These are phyloP conservation scores for Sporobolomyces phaffii DNA, from an alignment of 768 basidiomycete species.

Conservation along the genomic window DNA sequence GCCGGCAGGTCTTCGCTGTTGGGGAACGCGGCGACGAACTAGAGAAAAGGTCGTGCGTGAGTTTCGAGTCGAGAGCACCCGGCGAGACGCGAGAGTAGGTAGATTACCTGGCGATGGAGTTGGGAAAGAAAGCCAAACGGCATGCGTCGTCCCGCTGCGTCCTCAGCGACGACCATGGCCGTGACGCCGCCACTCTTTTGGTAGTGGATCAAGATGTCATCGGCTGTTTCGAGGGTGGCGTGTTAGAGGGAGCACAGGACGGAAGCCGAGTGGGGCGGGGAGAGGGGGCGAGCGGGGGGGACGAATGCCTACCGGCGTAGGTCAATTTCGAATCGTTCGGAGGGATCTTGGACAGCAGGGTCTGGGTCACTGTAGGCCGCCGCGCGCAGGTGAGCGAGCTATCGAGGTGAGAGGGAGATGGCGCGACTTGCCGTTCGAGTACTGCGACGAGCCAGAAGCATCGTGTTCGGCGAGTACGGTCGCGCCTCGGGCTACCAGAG, in stretches of 20 bases:
- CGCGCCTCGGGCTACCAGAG: conserved; percentile 25
- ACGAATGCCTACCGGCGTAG: conserved; percentile 40
- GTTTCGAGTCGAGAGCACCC: neutral
- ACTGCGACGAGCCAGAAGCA: neutral
- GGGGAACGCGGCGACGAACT: conserved; percentile 47
- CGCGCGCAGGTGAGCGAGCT: neutral
- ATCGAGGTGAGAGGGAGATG: neutral
- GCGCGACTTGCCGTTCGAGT: conserved; percentile 5
- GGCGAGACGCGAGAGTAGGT: neutral
- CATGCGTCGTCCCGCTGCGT: conserved; percentile 80
- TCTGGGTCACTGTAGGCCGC: conserved; percentile 47
- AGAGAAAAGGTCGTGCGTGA: neutral
- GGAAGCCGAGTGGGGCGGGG: neutral
- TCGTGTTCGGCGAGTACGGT: conserved; percentile 28
- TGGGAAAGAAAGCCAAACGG: conserved; percentile 89
- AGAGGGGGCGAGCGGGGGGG: neutral
- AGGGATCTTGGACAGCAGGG: conserved; percentile 89
- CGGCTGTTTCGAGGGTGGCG: conserved; percentile 11
- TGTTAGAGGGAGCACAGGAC: neutral
- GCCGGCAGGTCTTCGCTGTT: conserved; percentile 45
- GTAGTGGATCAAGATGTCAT: conserved; percentile 42
- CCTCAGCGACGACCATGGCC: conserved; percentile 91
- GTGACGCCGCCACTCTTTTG: conserved; percentile 62
- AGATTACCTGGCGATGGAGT: conserved; percentile 57
- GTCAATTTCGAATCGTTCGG: conserved; percentile 66